Conservation (phyloP, 179 eudicot genomes). For the Silene noctiflora region DNA sequence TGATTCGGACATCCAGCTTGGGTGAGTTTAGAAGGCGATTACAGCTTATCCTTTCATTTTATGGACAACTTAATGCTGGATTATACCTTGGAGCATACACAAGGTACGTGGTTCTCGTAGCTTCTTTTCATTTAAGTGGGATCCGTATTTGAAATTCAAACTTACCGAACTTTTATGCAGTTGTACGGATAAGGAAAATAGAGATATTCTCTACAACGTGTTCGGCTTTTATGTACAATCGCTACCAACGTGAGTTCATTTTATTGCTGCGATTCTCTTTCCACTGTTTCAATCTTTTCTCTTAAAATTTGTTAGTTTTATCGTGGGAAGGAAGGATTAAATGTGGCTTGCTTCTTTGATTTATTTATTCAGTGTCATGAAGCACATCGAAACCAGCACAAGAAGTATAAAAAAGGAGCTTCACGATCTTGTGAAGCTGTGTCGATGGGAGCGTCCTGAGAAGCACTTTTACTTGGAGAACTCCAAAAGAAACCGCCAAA, state of each 20-base stretch:
- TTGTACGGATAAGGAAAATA: slow-evolving; percentile 47
- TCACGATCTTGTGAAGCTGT: slow-evolving; percentile 58
- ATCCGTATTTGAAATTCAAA: neutral
- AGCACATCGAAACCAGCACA: slow-evolving; percentile 54
- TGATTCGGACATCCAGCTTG: slow-evolving; percentile 68
- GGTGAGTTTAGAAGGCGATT: slow-evolving; percentile 89
- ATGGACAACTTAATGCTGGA: slow-evolving; percentile 68
- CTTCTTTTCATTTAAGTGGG: neutral
- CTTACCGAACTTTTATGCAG: slow-evolving; percentile 39
- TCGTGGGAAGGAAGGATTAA: neutral
- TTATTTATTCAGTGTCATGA: slow-evolving; percentile 46
- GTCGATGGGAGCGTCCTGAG: slow-evolving; percentile 67
- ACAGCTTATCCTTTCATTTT: slow-evolving; percentile 77
- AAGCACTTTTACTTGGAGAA: slow-evolving; percentile 54
- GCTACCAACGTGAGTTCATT: slow-evolving; percentile 67
- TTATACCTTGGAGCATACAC: slow-evolving; percentile 44
- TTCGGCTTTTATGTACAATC: slow-evolving; percentile 87
- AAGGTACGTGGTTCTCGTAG: slow-evolving; percentile 40
- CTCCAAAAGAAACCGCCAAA: slow-evolving; percentile 63
- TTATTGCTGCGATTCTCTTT: slow-evolving; percentile 4
- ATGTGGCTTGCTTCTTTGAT: neutral
- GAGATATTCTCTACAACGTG: slow-evolving; percentile 68
- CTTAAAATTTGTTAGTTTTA: neutral
- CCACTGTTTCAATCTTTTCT: neutral
- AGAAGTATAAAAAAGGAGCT: slow-evolving; percentile 56